Conservation (phyloP, 305 asterid genomes). For the Rubia occidens region DNA sequence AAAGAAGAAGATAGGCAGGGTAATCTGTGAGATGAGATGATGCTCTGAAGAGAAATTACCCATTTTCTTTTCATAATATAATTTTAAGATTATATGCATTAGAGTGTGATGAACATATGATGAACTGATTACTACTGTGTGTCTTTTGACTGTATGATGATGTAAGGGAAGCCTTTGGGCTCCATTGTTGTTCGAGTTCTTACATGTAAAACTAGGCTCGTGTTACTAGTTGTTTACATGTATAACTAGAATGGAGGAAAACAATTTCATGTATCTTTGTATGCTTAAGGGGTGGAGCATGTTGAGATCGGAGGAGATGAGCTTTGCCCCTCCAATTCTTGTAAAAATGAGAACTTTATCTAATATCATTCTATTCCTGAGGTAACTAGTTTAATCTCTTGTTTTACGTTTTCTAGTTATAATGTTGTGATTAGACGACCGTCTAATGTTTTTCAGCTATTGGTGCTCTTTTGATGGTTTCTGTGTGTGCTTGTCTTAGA, state of each 20-base stretch:
- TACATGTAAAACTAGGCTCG: slow-evolving; percentile 22
- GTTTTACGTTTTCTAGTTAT: background rate
- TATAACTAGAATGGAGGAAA: slow-evolving; percentile 19
- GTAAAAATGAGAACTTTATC: slow-evolving; percentile 25
- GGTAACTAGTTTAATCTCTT: background rate
- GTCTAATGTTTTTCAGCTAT: too few species aligned
- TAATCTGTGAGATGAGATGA: slow-evolving; percentile 10
- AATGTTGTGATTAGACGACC: background rate
- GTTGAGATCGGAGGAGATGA: slow-evolving; percentile 12
- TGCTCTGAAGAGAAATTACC: slow-evolving; percentile 24
- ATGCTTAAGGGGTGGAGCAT: slow-evolving; percentile 9
- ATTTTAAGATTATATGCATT: slow-evolving; percentile 20
- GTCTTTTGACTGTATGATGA: slow-evolving; percentile 19
- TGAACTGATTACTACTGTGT: slow-evolving; percentile 20
- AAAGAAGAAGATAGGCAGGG: slow-evolving; percentile 10
- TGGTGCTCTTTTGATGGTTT: background rate
- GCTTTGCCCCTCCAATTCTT: slow-evolving; percentile 15
- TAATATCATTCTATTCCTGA: slow-evolving; percentile 17
- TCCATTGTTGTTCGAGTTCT: slow-evolving; percentile 13
- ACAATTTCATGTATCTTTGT: slow-evolving; percentile 13
- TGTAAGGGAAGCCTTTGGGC: slow-evolving; percentile 6
- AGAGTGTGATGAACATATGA: slow-evolving; percentile 20
- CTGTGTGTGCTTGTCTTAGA: background rate
- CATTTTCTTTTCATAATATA: slow-evolving; percentile 18
- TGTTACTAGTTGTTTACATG: slow-evolving; percentile 19